These are phyloP conservation scores for Glycine tomentella DNA, from an alignment of 306 rosid genomes.

Conservation along the genomic window DNA sequence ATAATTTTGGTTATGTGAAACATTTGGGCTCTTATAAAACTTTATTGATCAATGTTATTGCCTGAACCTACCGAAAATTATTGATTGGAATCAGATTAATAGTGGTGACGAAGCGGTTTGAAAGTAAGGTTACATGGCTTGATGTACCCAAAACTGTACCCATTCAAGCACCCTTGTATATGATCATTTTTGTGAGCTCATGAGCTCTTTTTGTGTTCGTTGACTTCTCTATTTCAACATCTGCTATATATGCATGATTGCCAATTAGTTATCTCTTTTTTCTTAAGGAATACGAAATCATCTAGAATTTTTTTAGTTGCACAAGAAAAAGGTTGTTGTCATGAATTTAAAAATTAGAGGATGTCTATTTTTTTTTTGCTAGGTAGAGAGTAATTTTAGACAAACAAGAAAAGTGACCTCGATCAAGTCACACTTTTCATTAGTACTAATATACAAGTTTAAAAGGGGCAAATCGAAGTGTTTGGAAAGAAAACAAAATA, in stretches of 20 bases:
- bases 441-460: neutral
- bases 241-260: constrained; percentile 6
- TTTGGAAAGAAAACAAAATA: neutral
- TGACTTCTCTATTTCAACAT: constrained; percentile 32
- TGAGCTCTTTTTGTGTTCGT: neutral
- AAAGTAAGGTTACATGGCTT: neutral
- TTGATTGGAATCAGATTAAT: too few relatives aligned
- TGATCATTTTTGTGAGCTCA: neutral
- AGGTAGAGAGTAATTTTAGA: too few relatives aligned
- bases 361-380: too few relatives aligned
- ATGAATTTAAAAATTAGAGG: neutral
- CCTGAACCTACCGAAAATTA: too few relatives aligned
- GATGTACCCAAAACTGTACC: too few relatives aligned
- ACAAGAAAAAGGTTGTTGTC: neutral
- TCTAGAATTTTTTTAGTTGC: neutral
- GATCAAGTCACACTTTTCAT: too few relatives aligned
- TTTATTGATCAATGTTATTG: too few relatives aligned
- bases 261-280: neutral
- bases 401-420: too few relatives aligned
- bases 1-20: too few relatives aligned
- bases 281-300: neutral
- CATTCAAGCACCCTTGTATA: too few relatives aligned
- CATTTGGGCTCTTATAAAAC: too few relatives aligned
- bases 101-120: too few relatives aligned
- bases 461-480: neutral